These are phyloP conservation scores for Pinus albicaulis DNA, from an alignment of 75 land plant species.

Conservation along the genomic window DNA sequence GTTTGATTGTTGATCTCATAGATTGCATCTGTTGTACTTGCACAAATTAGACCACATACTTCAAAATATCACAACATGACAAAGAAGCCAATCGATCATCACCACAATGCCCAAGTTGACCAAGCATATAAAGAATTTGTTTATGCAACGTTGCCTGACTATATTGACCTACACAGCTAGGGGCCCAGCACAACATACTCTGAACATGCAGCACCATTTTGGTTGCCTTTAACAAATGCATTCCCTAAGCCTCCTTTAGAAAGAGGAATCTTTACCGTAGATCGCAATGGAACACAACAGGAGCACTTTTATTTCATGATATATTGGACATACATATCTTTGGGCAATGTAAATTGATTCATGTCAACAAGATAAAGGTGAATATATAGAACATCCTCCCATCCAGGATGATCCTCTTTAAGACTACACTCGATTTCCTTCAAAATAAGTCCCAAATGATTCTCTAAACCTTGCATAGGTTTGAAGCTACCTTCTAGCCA, in stretches of 20 bases:
- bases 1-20: constrained; percentile 22
- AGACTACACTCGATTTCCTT: constrained; percentile 50
- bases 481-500: constrained; percentile 24
- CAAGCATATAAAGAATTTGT: no score
- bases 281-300: constrained; percentile 95
- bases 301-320: no score
- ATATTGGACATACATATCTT: no score
- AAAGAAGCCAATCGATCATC: constrained; percentile 21
- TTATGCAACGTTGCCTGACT: no score
- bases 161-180: no score
- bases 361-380: constrained; percentile 86
- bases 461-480: constrained; percentile 36
- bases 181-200: no score
- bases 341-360: constrained; percentile 69
- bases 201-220: no score
- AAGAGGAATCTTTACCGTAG: constrained; percentile 76
- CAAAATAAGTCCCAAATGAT: constrained; percentile 50
- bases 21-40: constrained; percentile 22
- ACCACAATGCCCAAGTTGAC: constrained; percentile 30
- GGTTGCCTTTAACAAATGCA: constrained; percentile 75
- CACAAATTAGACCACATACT: constrained; percentile 44
- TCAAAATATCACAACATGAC: constrained; percentile 36
- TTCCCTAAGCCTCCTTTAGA: constrained; percentile 44
- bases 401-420: constrained; percentile 35
- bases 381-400: constrained; percentile 81